phyloP scores from a whole-genome alignment of 345 rosid species.

The Corchorus capsularis region DNA sequence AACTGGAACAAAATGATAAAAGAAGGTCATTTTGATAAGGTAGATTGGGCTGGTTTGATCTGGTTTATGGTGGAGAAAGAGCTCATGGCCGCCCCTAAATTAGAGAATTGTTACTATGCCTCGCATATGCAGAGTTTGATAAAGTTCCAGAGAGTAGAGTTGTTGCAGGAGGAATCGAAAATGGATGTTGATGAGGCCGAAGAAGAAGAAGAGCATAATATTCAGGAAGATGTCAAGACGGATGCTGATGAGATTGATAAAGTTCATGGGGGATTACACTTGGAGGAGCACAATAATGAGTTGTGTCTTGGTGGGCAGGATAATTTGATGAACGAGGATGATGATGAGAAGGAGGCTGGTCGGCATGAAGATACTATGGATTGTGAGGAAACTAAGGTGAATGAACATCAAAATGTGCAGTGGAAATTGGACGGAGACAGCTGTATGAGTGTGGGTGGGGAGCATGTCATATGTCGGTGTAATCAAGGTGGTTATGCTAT shows the following conservation, averaged over 20 bases:
- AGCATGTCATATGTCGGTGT: slow-evolving; percentile 51
- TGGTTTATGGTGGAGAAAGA: slow-evolving; percentile 96
- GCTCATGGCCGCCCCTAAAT: slow-evolving; percentile 38
- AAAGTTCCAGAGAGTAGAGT: slow-evolving; percentile 45
- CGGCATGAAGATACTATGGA: slow-evolving; percentile 39
- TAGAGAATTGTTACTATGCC: slow-evolving; percentile 77
- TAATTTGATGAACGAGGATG: slow-evolving; percentile 33
- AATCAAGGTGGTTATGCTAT: slow-evolving; percentile 24
- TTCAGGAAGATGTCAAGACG: slow-evolving; percentile 31
- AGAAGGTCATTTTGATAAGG: slow-evolving; percentile 66
- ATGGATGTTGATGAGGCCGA: slow-evolving; percentile 40
- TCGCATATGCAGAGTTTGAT: slow-evolving; percentile 87
- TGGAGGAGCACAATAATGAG: slow-evolving; percentile 64
- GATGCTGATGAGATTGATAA: slow-evolving; percentile 36
- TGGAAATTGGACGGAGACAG: slow-evolving; percentile 46
- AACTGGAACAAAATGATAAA: slow-evolving; percentile 46
- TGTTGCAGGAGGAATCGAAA: slow-evolving; percentile 34
- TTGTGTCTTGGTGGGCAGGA: slow-evolving; percentile 65
- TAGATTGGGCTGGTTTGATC: slow-evolving; percentile 73
- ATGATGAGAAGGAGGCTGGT: slow-evolving; percentile 12
- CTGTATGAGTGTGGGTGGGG: slow-evolving; percentile 31
- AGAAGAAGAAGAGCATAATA: slow-evolving; percentile 31
- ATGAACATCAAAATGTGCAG: slow-evolving; percentile 33
- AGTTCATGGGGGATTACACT: slow-evolving; percentile 32
- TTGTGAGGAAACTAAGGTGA: slow-evolving; percentile 49